A percentile compares a stretch with the other conserved stretches of the same genome.
phyloP scores from a whole-genome alignment of 1,284 basidiomycete species.

The Pisolithus thermaeus region DNA sequence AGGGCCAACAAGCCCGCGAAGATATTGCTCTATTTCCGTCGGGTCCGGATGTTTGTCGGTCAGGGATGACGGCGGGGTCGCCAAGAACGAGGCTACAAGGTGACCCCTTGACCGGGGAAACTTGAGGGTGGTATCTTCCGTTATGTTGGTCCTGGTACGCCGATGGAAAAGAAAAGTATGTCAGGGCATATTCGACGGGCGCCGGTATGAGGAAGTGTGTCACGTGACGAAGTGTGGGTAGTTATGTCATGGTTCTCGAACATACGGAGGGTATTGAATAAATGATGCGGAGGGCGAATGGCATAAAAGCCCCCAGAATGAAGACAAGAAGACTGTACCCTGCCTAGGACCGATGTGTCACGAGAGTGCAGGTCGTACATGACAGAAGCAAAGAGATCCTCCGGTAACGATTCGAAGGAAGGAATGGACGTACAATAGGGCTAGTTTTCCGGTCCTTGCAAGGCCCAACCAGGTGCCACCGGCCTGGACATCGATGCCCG shows the following conservation, averaged over 20 bases:
- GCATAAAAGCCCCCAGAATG: too few species aligned
- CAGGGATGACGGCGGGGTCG: conserved; percentile 3
- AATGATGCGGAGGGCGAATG: too few species aligned
- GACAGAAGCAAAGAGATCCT: background rate
- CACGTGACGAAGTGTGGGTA: background rate
- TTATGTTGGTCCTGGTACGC: conserved; percentile 67
- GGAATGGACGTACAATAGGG: conserved; percentile 55
- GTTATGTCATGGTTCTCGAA: conserved; percentile 1
- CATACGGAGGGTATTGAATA: too few species aligned
- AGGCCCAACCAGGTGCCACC: conserved; percentile 80
- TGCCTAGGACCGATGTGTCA: background rate
- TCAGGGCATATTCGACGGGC: too few species aligned
- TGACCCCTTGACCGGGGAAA: conserved; percentile 57
- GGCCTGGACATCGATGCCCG: conserved; percentile 63
- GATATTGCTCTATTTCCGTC: conserved; percentile 37
- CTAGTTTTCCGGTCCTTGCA: conserved; percentile 55
- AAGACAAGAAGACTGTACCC: background rate
- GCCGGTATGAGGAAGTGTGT: too few species aligned
- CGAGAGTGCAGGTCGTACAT: background rate
- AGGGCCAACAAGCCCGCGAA: conserved; percentile 33
- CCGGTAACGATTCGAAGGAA: background rate
- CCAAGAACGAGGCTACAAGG: conserved; percentile 60
- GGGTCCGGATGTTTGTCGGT: background rate
- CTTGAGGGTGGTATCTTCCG: conserved; percentile 43
- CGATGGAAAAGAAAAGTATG: too few species aligned